Evolutionary conservation across 192 early-diverging fungal genomes (phyloP).

Genomic region (Diversispora epigaea): DNA sequence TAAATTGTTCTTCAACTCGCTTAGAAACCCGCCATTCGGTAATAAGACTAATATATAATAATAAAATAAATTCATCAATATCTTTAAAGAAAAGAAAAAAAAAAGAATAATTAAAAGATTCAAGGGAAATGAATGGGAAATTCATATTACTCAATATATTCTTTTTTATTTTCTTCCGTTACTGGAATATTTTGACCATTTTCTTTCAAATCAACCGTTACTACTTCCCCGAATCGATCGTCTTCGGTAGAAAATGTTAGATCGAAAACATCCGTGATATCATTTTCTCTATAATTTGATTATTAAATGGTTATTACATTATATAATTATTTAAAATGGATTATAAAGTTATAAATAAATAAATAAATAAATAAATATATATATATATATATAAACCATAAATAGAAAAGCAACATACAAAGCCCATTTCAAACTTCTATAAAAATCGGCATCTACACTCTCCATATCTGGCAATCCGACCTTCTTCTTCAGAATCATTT

Average conservation of each 20-base stretch:
- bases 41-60: slow-evolving; percentile 50
- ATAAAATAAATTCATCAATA: neutral
- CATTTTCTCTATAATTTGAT: slow-evolving; percentile 66
- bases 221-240: slow-evolving; percentile 87
- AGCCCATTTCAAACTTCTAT: slow-evolving; percentile 91
- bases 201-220: slow-evolving; percentile 86
- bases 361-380: slow-evolving; percentile 19
- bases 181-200: slow-evolving; percentile 89
- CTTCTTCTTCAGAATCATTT: slow-evolving; percentile 91
- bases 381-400: neutral
- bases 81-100: neutral
- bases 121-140: neutral
- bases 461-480: slow-evolving; percentile 90
- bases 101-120: neutral
- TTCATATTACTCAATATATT: slow-evolving; percentile 81
- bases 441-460: slow-evolving; percentile 89
- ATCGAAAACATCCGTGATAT: slow-evolving; percentile 84
- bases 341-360: neutral
- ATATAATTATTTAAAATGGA: neutral
- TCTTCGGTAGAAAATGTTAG: slow-evolving; percentile 92
- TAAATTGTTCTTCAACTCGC: slow-evolving; percentile 94
- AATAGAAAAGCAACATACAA: slow-evolving; percentile 53
- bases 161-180: slow-evolving; percentile 93
- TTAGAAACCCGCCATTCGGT: slow-evolving; percentile 86
- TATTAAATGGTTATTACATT: neutral